Conservation (phyloP, 2,329 filamentous ascomycete species). For the Chalaropsis ovoidea region DNA sequence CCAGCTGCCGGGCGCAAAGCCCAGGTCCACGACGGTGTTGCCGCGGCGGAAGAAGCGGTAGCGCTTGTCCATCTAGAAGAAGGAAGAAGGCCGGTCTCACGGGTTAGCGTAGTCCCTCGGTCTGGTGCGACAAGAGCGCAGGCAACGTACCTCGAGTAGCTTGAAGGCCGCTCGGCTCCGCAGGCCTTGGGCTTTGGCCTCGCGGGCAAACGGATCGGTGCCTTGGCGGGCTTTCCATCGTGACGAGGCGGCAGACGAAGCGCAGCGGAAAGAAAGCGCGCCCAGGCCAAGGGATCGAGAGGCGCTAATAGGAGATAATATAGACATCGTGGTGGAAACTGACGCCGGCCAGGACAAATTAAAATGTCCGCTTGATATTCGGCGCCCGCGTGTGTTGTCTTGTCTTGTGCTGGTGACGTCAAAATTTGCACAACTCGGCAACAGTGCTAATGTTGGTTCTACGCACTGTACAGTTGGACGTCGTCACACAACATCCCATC, state of each 20-base stretch:
- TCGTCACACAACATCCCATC: background rate
- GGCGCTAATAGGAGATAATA: background rate
- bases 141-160: slow-evolving; percentile 58
- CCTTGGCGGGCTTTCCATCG: slow-evolving; percentile 75
- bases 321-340: background rate
- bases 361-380: background rate
- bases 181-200: slow-evolving; percentile 67
- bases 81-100: background rate
- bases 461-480: background rate
- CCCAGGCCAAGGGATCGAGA: background rate
- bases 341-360: background rate
- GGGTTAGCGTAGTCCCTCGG: background rate
- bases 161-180: slow-evolving; percentile 94
- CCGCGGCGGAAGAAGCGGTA: slow-evolving; percentile 68
- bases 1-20: slow-evolving; percentile 68
- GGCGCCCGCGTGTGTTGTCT: background rate
- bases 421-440: background rate
- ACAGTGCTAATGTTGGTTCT: background rate
- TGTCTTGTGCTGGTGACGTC: background rate
- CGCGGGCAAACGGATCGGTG: slow-evolving; percentile 59
- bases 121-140: background rate
- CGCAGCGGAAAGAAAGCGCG: slow-evolving; percentile 1
- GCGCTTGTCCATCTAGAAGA: slow-evolving; percentile 64
- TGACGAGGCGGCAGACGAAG: slow-evolving; percentile 28
- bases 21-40: slow-evolving; percentile 83